phyloP scores from a whole-genome alignment of 2,329 filamentous ascomycete species.

The Aspergillus calidoustus region DNA sequence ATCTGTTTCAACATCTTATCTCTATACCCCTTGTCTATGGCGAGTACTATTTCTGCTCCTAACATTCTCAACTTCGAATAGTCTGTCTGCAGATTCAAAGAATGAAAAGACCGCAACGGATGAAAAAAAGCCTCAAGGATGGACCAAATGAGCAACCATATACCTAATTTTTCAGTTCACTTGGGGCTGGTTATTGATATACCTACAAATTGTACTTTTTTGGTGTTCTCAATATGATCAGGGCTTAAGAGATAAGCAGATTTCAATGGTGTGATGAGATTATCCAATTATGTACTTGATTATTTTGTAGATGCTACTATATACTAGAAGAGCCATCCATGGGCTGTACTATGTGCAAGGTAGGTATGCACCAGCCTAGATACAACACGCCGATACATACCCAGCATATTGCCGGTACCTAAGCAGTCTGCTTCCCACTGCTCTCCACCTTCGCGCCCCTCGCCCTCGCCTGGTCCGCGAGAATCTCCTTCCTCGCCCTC shows the following conservation, averaged over 20 bases:
- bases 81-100: conserved; percentile 8
- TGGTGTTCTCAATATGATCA: too few relatives aligned
- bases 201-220: background rate
- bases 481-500: conserved; percentile 43
- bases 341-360: background rate
- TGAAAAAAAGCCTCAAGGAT: background rate
- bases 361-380: background rate
- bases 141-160: background rate
- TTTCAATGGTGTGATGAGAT: background rate
- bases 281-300: background rate
- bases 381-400: background rate
- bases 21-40: conserved; percentile 21
- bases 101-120: background rate
- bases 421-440: conserved; percentile 46
- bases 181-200: background rate
- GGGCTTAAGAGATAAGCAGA: too few relatives aligned
- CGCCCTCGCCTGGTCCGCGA: conserved; percentile 43
- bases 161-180: background rate
- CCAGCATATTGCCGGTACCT: background rate
- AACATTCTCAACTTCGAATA: background rate
- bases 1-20: conserved; percentile 6
- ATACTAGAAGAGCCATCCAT: background rate
- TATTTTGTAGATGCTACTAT: conserved; percentile 7
- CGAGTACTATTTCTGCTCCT: conserved; percentile 12
- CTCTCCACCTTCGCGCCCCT: conserved; percentile 60